Evolutionary conservation across 441 rosid genomes (phyloP).

Genomic region (Monsonia emarginata): DNA sequence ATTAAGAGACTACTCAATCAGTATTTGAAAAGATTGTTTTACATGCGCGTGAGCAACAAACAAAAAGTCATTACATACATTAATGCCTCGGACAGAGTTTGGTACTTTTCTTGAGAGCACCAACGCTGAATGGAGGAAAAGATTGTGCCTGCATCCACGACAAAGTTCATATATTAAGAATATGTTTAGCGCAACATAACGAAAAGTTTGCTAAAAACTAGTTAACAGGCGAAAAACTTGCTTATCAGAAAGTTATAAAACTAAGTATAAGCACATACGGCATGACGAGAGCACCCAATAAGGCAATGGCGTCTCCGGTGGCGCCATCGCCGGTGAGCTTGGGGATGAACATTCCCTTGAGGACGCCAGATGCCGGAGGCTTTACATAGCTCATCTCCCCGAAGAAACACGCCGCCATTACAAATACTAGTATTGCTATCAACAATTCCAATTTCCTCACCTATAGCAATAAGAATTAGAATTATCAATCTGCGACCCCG

Average conservation of each 20-base stretch:
- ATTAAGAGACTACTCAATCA: no score
- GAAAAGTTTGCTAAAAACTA: no score
- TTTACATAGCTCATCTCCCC: constrained; percentile 51
- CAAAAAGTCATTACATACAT: constrained; percentile 30
- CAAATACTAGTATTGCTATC: constrained; percentile 41
- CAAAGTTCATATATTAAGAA: no score
- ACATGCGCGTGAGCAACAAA: no score
- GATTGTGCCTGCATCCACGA: constrained; percentile 47
- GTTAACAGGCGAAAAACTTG: no score
- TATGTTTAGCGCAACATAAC: no score
- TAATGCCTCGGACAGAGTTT: constrained; percentile 38
- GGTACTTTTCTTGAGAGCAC: constrained; percentile 59
- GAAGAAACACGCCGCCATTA: constrained; percentile 65
- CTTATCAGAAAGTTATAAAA: no score
- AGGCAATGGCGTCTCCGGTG: constrained; percentile 54
- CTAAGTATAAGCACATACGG: constrained; percentile 35
- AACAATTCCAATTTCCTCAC: constrained; percentile 58
- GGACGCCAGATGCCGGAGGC: constrained; percentile 40
- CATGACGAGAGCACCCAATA: constrained; percentile 62
- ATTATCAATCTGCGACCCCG: no score
- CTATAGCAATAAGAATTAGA: constrained; percentile 16
- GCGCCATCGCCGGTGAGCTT: constrained; percentile 45
- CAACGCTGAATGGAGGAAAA: constrained; percentile 63
- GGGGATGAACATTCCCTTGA: constrained; percentile 56
- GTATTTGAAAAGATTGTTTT: no score